Evolutionary conservation across 1,284 basidiomycete species (phyloP).

Genomic region (Ustilago bromivora): DNA sequence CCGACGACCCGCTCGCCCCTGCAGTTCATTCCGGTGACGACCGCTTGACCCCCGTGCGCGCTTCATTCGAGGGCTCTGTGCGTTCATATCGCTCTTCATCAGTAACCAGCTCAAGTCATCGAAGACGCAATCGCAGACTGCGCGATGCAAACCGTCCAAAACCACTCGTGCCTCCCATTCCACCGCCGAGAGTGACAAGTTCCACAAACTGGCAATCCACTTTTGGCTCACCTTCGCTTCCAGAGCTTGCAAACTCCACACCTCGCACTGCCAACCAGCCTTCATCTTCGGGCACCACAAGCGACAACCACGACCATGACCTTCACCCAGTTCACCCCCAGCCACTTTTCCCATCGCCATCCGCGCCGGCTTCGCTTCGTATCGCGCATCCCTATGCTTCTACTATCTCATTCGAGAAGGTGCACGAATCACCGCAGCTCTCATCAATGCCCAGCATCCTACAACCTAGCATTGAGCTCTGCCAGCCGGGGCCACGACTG

Average conservation of each 20-base stretch:
- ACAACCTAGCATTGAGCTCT: constrained; percentile 1
- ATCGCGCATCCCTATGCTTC: constrained; percentile 34
- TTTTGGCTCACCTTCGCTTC: constrained; percentile 38
- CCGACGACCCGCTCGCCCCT: constrained; percentile 25
- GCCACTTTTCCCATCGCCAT: constrained; percentile 16
- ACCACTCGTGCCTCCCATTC: constrained; percentile 39
- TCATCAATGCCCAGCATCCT: background rate
- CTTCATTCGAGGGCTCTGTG: constrained; percentile 37
- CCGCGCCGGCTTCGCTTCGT: constrained; percentile 17
- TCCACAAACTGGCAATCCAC: constrained; percentile 44
- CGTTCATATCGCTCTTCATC: constrained; percentile 28
- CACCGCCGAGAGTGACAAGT: constrained; percentile 40
- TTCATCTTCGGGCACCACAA: constrained; percentile 19
- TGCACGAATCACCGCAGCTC: constrained; percentile 5
- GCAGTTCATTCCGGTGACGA: constrained; percentile 9
- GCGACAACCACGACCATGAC: constrained; percentile 18
- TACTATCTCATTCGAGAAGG: constrained; percentile 7
- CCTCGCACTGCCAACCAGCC: constrained; percentile 10
- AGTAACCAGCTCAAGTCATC: constrained; percentile 19
- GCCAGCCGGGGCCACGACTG: background rate
- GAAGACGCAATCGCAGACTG: constrained; percentile 26
- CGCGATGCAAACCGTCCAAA: constrained; percentile 25
- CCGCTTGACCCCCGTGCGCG: constrained; percentile 14
- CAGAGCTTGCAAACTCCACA: constrained; percentile 19
- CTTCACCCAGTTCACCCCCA: background rate